Percentiles rank a stretch among this genome's conserved stretches.
Conservation (phyloP, 1,139 yeast species). For the Debaryomycetaceae sp. region DNA sequence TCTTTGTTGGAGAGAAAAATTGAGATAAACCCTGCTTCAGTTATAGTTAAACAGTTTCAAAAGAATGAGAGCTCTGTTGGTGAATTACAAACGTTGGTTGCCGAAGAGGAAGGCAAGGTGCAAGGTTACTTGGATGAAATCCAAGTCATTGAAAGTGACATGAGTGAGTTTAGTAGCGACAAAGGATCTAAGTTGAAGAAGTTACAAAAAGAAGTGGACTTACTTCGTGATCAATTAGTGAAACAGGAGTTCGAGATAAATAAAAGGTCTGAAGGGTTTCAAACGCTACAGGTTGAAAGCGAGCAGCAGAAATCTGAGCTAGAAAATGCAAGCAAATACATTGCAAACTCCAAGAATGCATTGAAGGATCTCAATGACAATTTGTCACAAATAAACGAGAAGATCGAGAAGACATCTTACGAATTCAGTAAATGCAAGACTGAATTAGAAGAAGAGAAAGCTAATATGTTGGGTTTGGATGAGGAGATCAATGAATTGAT, state of each 20-base stretch:
- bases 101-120: conserved; percentile 25
- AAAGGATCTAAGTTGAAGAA: conserved; percentile 77
- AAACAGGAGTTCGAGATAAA: conserved; percentile 43
- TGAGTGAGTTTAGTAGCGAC: conserved; percentile 74
- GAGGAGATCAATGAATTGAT: conserved; percentile 74
- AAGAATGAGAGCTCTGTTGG: conserved; percentile 49
- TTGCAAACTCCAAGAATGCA: conserved; percentile 26
- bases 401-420: conserved; percentile 23
- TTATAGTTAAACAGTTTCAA: conserved; percentile 50
- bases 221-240: conserved; percentile 33
- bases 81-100: conserved; percentile 37
- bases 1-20: conserved; percentile 58
- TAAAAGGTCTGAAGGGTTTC: conserved; percentile 51
- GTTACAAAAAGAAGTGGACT: conserved; percentile 53
- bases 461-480: conserved; percentile 63
- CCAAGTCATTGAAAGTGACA: conserved; percentile 64
- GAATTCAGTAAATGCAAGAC: conserved; percentile 35
- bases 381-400: conserved; percentile 20
- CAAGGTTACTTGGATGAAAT: conserved; percentile 40
- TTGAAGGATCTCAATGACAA: conserved; percentile 40
- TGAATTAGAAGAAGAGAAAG: conserved; percentile 58
- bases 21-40: conserved; percentile 57
- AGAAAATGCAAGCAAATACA: conserved; percentile 39
- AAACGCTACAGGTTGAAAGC: conserved; percentile 62
- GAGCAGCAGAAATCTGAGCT: conserved; percentile 69